Conservation (phyloP, 2,329 filamentous ascomycete species). For the Colletotrichum shisoi region DNA sequence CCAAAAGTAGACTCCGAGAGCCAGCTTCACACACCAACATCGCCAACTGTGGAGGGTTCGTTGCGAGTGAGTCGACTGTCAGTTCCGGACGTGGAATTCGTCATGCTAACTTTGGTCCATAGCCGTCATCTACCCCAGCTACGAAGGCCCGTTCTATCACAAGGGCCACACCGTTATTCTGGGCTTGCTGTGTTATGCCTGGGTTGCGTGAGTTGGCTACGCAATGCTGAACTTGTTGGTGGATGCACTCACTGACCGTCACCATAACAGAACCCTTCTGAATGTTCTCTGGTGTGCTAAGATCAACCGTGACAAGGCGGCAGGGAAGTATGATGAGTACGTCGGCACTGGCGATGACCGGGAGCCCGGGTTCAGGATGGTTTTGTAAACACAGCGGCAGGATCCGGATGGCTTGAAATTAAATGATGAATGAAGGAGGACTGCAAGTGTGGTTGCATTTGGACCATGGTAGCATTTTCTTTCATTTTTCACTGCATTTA, state of each 20-base stretch:
- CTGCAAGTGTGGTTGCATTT: neutral
- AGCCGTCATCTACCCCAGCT: slow-evolving; percentile 68
- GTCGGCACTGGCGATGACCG: slow-evolving; percentile 68
- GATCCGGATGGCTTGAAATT: no score
- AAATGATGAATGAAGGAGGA: neutral
- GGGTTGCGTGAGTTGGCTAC: slow-evolving; percentile 65
- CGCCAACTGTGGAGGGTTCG: slow-evolving; percentile 72
- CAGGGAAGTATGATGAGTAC: slow-evolving; percentile 66
- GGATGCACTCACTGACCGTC: neutral
- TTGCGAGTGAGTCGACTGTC: slow-evolving; percentile 57
- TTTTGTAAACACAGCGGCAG: slow-evolving; percentile 53
- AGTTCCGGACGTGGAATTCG: accelerated
- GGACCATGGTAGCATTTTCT: no score
- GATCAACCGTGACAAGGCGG: slow-evolving; percentile 68
- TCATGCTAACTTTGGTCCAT: neutral
- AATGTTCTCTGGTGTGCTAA: slow-evolving; percentile 71
- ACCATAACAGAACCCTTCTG: slow-evolving; percentile 58
- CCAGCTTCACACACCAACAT: slow-evolving; percentile 51
- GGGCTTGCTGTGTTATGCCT: slow-evolving; percentile 66
- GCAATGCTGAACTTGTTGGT: neutral
- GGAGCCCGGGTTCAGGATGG: slow-evolving; percentile 68
- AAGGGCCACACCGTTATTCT: slow-evolving; percentile 69
- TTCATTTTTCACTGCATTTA: no score
- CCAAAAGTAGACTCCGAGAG: slow-evolving; percentile 26
- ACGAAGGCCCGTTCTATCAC: slow-evolving; percentile 65